phyloP scores from a whole-genome alignment of 805 yeast species.

The Suhomyces kilbournensis region DNA sequence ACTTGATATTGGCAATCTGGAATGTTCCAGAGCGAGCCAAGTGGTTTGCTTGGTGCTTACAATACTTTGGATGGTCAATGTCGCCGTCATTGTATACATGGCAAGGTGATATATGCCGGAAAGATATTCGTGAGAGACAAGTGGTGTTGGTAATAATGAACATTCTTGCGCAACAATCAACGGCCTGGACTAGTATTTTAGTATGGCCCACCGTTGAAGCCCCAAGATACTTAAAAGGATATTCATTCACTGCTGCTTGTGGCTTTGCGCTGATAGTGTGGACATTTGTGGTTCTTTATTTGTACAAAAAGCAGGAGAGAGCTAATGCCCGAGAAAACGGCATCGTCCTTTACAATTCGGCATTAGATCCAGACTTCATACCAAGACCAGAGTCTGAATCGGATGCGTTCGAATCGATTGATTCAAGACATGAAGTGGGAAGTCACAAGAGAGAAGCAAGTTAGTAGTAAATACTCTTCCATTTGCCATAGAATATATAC shows the following conservation, averaged over 20 bases:
- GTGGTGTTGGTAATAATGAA: slow-evolving; percentile 20
- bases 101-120: slow-evolving; percentile 22
- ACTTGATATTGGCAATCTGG: slow-evolving; percentile 23
- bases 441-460: background rate
- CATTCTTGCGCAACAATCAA: slow-evolving; percentile 18
- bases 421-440: background rate
- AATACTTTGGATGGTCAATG: slow-evolving; percentile 21
- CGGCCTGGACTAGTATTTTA: slow-evolving; percentile 20
- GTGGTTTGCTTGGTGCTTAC: slow-evolving; percentile 24
- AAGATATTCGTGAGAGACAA: slow-evolving; percentile 20
- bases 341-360: slow-evolving; percentile 19
- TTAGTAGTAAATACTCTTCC: background rate
- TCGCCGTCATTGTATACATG: slow-evolving; percentile 22
- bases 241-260: slow-evolving; percentile 16
- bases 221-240: slow-evolving; percentile 21
- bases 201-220: slow-evolving; percentile 23
- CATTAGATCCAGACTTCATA: slow-evolving; percentile 16
- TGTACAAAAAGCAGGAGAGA: slow-evolving; percentile 21
- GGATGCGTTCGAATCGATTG: background rate
- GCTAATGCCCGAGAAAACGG: slow-evolving; percentile 18
- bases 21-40: slow-evolving; percentile 20
- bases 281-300: slow-evolving; percentile 20
- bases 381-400: slow-evolving; percentile 1
- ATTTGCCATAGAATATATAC: background rate
- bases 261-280: slow-evolving; percentile 10